A percentile compares a stretch with the other conserved stretches of the same genome.
These are phyloP conservation scores for Metschnikowia kofuensis DNA, from an alignment of 805 yeast species.

Conservation along the genomic window DNA sequence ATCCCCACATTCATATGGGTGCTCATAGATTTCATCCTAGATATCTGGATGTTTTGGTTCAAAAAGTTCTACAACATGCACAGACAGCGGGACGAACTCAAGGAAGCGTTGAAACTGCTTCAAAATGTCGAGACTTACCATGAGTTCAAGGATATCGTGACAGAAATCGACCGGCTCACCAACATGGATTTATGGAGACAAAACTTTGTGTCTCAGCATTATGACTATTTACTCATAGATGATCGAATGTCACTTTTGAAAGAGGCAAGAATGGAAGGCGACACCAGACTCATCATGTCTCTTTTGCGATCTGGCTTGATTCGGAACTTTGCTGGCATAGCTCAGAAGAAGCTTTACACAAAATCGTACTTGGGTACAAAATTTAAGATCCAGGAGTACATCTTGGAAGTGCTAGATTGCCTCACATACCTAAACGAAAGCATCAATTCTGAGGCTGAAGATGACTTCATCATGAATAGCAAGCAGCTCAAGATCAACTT, in stretches of 20 bases:
- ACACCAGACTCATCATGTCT: conserved; percentile 58
- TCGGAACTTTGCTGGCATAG: conserved; percentile 88
- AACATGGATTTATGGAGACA: conserved; percentile 64
- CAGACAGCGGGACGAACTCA: conserved; percentile 41
- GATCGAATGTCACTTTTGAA: conserved; percentile 64
- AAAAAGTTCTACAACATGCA: conserved; percentile 34
- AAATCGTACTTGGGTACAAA: conserved; percentile 89
- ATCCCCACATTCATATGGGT: conserved; percentile 42
- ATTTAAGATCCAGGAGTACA: conserved; percentile 80
- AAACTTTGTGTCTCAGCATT: conserved; percentile 74
- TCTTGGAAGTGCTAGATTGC: conserved; percentile 69
- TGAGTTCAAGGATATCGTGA: conserved; percentile 64
- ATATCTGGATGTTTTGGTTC: conserved; percentile 48
- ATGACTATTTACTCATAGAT: conserved; percentile 79
- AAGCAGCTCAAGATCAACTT: conserved; percentile 66
- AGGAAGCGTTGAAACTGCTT: conserved; percentile 47
- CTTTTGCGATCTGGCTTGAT: conserved; percentile 78
- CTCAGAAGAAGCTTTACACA: conserved; percentile 73
- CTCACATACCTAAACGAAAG: conserved; percentile 57
- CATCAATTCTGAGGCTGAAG: conserved; percentile 26
- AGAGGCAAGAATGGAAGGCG: conserved; percentile 58
- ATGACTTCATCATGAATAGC: conserved; percentile 40
- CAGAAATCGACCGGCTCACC: conserved; percentile 48
- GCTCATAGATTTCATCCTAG: conserved; percentile 41
- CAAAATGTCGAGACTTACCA: conserved; percentile 54